phyloP scores from a whole-genome alignment of 129 eudicot species.

The Erigeron canadensis region DNA sequence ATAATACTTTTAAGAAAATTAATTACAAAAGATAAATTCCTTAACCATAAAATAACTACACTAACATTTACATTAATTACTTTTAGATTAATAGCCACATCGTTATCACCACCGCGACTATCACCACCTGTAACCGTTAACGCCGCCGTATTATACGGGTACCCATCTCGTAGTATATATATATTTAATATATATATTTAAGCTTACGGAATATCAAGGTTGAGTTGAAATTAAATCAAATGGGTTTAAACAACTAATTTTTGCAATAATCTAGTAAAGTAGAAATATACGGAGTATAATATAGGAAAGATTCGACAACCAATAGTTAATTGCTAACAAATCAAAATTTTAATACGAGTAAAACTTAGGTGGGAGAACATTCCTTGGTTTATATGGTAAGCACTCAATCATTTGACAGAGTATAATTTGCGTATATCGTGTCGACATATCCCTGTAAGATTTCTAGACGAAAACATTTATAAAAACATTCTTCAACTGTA shows the following conservation, averaged over 20 bases:
- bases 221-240: too few species aligned
- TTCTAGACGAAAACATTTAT: neutral
- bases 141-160: too few species aligned
- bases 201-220: too few species aligned
- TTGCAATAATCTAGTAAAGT: neutral
- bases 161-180: too few species aligned
- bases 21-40: too few species aligned
- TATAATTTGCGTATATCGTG: conserved; percentile 30
- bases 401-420: conserved; percentile 38
- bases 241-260: neutral
- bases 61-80: too few species aligned
- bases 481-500: neutral
- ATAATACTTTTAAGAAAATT: too few species aligned
- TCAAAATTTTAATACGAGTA: conserved; percentile 3
- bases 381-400: conserved; percentile 7
- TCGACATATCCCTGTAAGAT: conserved; percentile 21
- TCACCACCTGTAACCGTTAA: too few species aligned
- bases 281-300: conserved; percentile 5
- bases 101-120: too few species aligned
- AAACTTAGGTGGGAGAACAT: conserved; percentile 18
- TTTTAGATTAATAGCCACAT: too few species aligned
- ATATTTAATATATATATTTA: too few species aligned
- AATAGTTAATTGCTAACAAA: conserved; percentile 17
- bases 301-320: conserved; percentile 37
- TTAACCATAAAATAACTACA: too few species aligned